Base-by-base conservation (phyloP, 768 basidiomycete species). In the Gloeostereum incarnatum region DNA sequence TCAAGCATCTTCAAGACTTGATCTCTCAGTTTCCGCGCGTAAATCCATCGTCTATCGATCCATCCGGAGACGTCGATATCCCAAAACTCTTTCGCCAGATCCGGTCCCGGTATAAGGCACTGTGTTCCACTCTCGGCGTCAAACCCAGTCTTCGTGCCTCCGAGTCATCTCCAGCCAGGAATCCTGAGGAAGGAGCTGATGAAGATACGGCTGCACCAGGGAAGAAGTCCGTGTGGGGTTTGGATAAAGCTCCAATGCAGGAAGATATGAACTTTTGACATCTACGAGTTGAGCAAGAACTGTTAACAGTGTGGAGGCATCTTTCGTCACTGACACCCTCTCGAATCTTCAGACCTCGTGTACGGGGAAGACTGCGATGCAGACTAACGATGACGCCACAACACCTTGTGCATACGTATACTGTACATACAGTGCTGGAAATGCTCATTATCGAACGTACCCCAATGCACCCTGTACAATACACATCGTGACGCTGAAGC, bases 71-170 rank as follows among this genome's bases (percentile, higher is more conserved):
- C 16, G 33, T 81, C 13, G 91, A 96, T 55, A 72, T 94, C 32
- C 59, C 78, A 7, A 75, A 75, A 39, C 71, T 91, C 19, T 76
- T 94, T 45, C 73, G 79, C 16, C 78, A 86, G 45, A 92, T 96
- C 43, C 75, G 89, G 30, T 86, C 90, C 1, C 72, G 84, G 44
- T 94, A 97, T 59, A 84, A 81, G 50, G 72, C 78, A 0, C 73
- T 92, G 29, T 98, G 92, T 48, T 77, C 91, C 0, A 73, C 75
- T 0, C 65, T 96, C 18, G 86, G 85, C 20, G 72, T 89, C 20
- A 60, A 62, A 18, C 68, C 68, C 0, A 59, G 57, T 32, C 44
- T 72, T 19, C 56, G 59, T 11, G 57, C 60, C 20, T 57, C 62
- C 5, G 53, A 46, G 11, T 47, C 47, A 22, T 48, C 53, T 11